These are phyloP conservation scores for Paramarasmius palmivorus DNA, from an alignment of 1,284 basidiomycete genomes.

Conservation along the genomic window DNA sequence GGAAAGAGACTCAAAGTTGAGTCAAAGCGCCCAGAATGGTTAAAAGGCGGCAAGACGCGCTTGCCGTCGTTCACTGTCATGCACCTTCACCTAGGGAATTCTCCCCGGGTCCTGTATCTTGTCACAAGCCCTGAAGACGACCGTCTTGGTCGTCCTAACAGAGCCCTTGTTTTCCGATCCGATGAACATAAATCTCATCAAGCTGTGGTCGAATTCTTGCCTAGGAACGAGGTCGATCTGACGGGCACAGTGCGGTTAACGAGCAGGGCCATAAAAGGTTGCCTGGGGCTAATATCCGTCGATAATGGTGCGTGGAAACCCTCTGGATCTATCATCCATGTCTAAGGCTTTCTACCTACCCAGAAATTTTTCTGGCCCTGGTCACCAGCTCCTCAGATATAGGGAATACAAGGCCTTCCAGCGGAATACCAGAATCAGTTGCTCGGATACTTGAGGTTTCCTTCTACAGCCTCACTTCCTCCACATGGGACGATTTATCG, in stretches of 20 bases:
- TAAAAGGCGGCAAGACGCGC: too few relatives aligned
- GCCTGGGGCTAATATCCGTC: constrained; percentile 75
- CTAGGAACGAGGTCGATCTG: constrained; percentile 71
- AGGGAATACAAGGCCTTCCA: constrained; percentile 73
- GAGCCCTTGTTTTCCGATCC: constrained; percentile 71
- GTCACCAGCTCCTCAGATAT: constrained; percentile 76
- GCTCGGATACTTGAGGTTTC: constrained; percentile 77
- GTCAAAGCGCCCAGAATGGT: too few relatives aligned
- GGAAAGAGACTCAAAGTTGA: too few relatives aligned
- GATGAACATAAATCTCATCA: constrained; percentile 57
- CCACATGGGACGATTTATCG: constrained; percentile 69
- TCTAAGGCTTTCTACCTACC: constrained; percentile 9
- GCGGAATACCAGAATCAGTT: constrained; percentile 57
- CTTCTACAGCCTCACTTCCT: constrained; percentile 74
- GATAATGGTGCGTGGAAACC: constrained; percentile 52
- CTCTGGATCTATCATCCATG: neutral
- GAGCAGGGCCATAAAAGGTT: constrained; percentile 73
- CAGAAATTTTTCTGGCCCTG: constrained; percentile 81
- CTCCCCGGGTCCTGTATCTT: constrained; percentile 70
- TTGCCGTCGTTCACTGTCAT: too few relatives aligned
- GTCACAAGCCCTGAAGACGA: constrained; percentile 70
- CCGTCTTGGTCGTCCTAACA: constrained; percentile 52
- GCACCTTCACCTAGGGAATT: constrained; percentile 71
- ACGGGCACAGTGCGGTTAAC: constrained; percentile 61
- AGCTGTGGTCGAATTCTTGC: constrained; percentile 83